Evolutionary conservation across 2,329 filamentous ascomycete genomes (phyloP).

Genomic region (Rosellinia necatrix): DNA sequence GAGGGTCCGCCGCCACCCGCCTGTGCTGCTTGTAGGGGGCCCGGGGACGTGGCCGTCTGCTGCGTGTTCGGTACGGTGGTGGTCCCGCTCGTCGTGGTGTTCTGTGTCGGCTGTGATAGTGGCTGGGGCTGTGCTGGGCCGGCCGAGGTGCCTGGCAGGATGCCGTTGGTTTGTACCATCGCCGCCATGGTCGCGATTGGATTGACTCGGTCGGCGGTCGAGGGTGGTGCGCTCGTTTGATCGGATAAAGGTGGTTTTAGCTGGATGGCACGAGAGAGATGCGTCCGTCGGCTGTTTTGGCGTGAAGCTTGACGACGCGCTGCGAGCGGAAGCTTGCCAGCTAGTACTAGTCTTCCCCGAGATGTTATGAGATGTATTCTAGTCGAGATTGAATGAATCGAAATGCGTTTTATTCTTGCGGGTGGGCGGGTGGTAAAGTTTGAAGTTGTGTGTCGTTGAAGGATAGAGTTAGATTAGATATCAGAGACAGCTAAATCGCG

Average conservation of each 20-base stretch:
- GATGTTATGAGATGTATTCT: not conserved
- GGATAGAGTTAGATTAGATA: no score
- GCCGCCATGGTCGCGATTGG: conserved; percentile 20
- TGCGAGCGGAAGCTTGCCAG: not conserved
- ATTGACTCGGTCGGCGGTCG: not conserved
- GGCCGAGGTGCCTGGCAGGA: conserved; percentile 13
- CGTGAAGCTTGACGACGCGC: not conserved
- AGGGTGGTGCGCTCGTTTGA: not conserved
- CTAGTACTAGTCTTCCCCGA: not conserved
- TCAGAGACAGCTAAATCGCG: no score
- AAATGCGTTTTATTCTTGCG: no score
- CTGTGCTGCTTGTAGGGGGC: conserved; percentile 15
- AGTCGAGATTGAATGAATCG: not conserved
- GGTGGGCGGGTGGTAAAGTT: not conserved
- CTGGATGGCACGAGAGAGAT: not conserved
- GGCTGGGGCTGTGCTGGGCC: conserved; percentile 16
- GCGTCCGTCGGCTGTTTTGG: not conserved
- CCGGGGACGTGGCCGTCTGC: conserved; percentile 17
- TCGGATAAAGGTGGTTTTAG: not conserved
- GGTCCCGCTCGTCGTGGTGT: conserved; percentile 18
- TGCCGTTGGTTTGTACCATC: conserved; percentile 22
- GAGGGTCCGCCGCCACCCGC: conserved; percentile 28
- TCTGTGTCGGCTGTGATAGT: conserved; percentile 17
- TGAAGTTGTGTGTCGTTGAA: not conserved
- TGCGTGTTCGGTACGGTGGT: conserved; percentile 26